A percentile compares a stretch with the other conserved stretches of the same genome.
Conservation (phyloP, 495 filamentous ascomycete genomes). For the Tuber brumale region DNA sequence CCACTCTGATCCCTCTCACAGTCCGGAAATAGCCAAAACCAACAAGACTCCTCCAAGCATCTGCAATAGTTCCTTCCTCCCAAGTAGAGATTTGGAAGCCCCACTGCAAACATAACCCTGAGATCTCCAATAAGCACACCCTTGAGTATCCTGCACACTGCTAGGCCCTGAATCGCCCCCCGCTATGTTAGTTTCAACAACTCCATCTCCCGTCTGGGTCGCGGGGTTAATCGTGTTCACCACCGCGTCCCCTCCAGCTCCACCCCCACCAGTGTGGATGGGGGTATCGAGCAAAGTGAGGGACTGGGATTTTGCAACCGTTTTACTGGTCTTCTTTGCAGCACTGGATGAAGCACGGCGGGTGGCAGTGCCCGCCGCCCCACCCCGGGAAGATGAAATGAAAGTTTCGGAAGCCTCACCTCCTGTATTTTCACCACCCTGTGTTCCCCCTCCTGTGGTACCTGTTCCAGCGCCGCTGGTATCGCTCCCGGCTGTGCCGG, state of each 20-base stretch:
- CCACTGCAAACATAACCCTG: slow-evolving; percentile 40
- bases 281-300: background rate
- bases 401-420: slow-evolving; percentile 26
- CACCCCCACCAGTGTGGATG: background rate
- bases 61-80: slow-evolving; percentile 20
- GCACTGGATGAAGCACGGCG: background rate
- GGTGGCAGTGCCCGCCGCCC: slow-evolving; percentile 8
- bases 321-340: background rate
- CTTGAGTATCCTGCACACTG: slow-evolving; percentile 21
- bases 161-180: slow-evolving; percentile 19
- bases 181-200: slow-evolving; percentile 27
- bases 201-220: slow-evolving; percentile 14
- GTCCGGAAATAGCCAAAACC: background rate
- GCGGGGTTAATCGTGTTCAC: slow-evolving; percentile 11
- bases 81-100: slow-evolving; percentile 23
- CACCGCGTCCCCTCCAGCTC: slow-evolving; percentile 10
- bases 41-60: slow-evolving; percentile 18
- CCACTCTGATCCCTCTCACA: background rate
- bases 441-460: background rate
- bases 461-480: slow-evolving; percentile 14
- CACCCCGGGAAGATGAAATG: slow-evolving; percentile 18
- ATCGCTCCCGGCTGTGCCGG: slow-evolving; percentile 14
- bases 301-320: slow-evolving; percentile 2
- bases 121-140: slow-evolving; percentile 38
- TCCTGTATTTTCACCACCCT: background rate